These are phyloP conservation scores for Canariomyces notabilis DNA, from an alignment of 2,329 filamentous ascomycete species.

Conservation along the genomic window DNA sequence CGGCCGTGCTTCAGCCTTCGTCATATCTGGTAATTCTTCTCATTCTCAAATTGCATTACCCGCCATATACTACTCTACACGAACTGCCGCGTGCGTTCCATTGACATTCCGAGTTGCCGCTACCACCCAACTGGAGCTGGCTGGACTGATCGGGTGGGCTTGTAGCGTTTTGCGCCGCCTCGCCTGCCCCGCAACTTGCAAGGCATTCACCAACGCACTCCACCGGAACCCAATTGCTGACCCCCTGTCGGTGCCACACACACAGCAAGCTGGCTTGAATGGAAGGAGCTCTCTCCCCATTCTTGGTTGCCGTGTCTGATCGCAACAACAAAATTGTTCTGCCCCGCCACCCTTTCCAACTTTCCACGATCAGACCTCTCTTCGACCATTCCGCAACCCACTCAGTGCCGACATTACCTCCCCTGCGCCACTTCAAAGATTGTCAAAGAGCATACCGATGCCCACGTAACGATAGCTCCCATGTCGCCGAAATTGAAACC, in stretches of 20 bases:
- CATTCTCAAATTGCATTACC: too few relatives aligned
- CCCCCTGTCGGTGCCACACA: slow-evolving; percentile 16
- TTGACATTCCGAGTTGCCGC: too few relatives aligned
- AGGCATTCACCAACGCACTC: slow-evolving; percentile 3
- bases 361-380: not conserved
- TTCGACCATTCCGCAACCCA: not conserved
- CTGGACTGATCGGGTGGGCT: too few relatives aligned
- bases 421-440: not conserved
- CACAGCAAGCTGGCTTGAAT: slow-evolving; percentile 8
- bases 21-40: too few relatives aligned
- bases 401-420: not conserved
- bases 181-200: slow-evolving; percentile 12
- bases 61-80: too few relatives aligned
- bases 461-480: slow-evolving; percentile 9
- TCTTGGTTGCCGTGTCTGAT: slow-evolving; percentile 10
- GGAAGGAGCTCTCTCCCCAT: slow-evolving; percentile 6
- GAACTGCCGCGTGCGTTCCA: too few relatives aligned
- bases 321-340: slow-evolving; percentile 20
- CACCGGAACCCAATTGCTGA: slow-evolving; percentile 13
- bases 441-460: slow-evolving; percentile 4
- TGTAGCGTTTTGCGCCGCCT: too few relatives aligned
- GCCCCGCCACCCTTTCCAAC: slow-evolving; percentile 10
- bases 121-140: too few relatives aligned
- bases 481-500: slow-evolving; percentile 50
- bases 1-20: too few relatives aligned